These are phyloP conservation scores for Mycena amicta DNA, from an alignment of 768 basidiomycete genomes.

Conservation along the genomic window DNA sequence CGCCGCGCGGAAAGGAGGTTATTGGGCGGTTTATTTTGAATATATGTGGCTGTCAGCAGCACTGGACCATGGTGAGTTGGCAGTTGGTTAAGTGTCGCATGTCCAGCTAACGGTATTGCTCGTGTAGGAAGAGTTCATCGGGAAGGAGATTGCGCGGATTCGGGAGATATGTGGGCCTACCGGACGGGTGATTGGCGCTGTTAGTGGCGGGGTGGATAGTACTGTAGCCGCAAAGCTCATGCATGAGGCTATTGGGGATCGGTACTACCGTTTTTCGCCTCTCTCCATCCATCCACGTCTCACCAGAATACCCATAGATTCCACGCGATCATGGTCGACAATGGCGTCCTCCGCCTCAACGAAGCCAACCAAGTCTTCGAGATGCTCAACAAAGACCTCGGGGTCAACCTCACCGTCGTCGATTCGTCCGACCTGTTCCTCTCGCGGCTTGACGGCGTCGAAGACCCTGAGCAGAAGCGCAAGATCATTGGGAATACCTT, in stretches of 20 bases:
- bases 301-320: slow-evolving; percentile 75
- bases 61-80: slow-evolving; percentile 93
- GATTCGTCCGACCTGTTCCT: slow-evolving; percentile 96
- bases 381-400: slow-evolving; percentile 92
- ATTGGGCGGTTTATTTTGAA: slow-evolving; percentile 82
- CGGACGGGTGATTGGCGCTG: slow-evolving; percentile 97
- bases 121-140: slow-evolving; percentile 90
- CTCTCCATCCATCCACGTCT: not conserved
- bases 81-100: too few species aligned
- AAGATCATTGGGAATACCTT: slow-evolving; percentile 99
- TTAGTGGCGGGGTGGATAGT: slow-evolving; percentile 96
- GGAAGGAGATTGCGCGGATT: slow-evolving; percentile 93
- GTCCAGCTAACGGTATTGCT: too few species aligned
- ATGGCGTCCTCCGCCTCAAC: slow-evolving; percentile 91
- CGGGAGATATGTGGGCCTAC: slow-evolving; percentile 91
- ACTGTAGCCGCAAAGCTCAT: slow-evolving; percentile 98
- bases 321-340: slow-evolving; percentile 99
- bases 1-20: slow-evolving; percentile 84
- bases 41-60: slow-evolving; percentile 78
- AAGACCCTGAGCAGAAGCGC: slow-evolving; percentile 96
- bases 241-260: slow-evolving; percentile 98
- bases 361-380: slow-evolving; percentile 89
- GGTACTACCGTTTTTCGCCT: slow-evolving; percentile 47
- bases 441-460: slow-evolving; percentile 81
- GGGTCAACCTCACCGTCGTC: slow-evolving; percentile 94